Conservation (phyloP, 208 protist species). For the Leishmania turanica region DNA sequence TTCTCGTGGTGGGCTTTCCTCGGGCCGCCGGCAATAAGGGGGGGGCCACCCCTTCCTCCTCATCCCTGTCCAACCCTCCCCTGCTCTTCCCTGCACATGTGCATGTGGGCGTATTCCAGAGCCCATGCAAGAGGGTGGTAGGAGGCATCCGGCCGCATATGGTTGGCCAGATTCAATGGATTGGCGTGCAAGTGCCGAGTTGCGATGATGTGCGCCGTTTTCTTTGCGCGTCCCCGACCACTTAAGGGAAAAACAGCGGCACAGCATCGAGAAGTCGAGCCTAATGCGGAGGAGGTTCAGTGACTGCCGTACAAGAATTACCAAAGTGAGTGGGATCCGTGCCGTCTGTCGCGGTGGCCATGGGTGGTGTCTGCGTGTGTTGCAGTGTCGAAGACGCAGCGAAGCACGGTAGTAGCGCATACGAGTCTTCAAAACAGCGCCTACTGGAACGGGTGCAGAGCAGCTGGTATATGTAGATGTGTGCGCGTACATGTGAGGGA, state of each 20-base stretch:
- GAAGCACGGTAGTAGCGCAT: background rate
- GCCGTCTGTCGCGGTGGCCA: background rate
- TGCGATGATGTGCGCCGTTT: background rate
- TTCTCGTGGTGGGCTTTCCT: background rate
- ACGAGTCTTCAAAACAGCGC: background rate
- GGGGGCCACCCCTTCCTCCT: background rate
- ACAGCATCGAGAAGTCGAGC: background rate
- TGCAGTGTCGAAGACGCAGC: background rate
- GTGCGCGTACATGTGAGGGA: background rate
- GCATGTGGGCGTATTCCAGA: background rate
- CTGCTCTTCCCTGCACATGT: background rate
- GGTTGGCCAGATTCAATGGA: no score
- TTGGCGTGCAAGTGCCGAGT: background rate
- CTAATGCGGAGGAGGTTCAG: background rate
- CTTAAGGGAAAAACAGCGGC: background rate
- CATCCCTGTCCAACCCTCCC: background rate
- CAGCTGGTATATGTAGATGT: background rate
- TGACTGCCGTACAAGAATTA: background rate
- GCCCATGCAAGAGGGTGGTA: background rate
- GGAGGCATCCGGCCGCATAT: background rate
- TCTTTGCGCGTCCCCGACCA: background rate
- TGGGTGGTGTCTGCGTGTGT: background rate
- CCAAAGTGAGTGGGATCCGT: background rate
- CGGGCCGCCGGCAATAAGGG: background rate
- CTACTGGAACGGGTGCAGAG: background rate